Evolutionary conservation across 148 eudicot species (phyloP).

Genomic region (Rhododendron molle): DNA sequence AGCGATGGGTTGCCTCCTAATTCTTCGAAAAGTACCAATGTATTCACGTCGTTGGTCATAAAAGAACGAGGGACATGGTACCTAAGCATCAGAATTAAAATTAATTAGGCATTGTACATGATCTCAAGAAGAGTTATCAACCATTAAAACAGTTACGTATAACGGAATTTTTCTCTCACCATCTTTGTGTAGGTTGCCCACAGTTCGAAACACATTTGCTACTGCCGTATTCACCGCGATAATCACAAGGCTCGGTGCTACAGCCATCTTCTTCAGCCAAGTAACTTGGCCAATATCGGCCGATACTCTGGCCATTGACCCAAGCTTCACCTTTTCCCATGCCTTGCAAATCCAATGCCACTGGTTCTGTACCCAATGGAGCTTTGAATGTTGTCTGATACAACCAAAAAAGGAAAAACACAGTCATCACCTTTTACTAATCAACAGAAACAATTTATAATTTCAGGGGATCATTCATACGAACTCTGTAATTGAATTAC

Average conservation of each 20-base stretch:
- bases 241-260: conserved; percentile 42
- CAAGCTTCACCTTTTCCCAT: conserved; percentile 53
- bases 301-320: conserved; percentile 46
- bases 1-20: conserved; percentile 61
- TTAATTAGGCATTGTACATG: background rate
- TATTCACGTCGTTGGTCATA: conserved; percentile 32
- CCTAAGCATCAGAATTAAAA: conserved; percentile 19
- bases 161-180: conserved; percentile 16
- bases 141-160: background rate
- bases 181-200: conserved; percentile 58
- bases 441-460: background rate
- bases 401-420: background rate
- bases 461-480: background rate
- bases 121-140: background rate
- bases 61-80: conserved; percentile 69
- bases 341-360: conserved; percentile 33
- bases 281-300: conserved; percentile 50
- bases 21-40: conserved; percentile 60
- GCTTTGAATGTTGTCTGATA: conserved; percentile 38
- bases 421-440: too few relatives aligned
- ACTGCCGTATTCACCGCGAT: conserved; percentile 46
- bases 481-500: conserved; percentile 12
- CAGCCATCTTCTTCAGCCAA: conserved; percentile 41
- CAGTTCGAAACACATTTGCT: conserved; percentile 42
- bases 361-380: conserved; percentile 45